A percentile compares a stretch with the other conserved stretches of the same genome.
These are phyloP conservation scores for Hyaloperonospora brassicae DNA, from an alignment of 352 stramenopile species.

Conservation along the genomic window DNA sequence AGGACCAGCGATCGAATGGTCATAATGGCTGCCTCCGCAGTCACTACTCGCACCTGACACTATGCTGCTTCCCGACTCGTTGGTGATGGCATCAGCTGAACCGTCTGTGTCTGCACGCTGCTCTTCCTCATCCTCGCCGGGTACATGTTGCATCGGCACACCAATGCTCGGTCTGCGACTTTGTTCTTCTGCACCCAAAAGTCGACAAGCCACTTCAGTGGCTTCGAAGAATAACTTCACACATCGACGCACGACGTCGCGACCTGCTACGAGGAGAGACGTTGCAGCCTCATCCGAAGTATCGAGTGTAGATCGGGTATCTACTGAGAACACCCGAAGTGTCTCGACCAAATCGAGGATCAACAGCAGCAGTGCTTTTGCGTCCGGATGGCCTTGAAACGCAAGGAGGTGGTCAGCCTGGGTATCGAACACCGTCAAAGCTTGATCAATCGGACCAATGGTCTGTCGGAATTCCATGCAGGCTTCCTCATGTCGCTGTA, in stretches of 20 bases:
- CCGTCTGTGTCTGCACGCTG: slow-evolving; percentile 6
- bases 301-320: background rate
- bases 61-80: slow-evolving; percentile 11
- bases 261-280: slow-evolving; percentile 24
- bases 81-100: background rate
- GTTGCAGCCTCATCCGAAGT: background rate
- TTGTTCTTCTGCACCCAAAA: slow-evolving; percentile 29
- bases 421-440: slow-evolving; percentile 24
- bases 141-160: slow-evolving; percentile 3
- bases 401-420: slow-evolving; percentile 12
- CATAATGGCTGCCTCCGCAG: slow-evolving; percentile 7
- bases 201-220: slow-evolving; percentile 48
- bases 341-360: slow-evolving; percentile 25
- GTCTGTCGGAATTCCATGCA: slow-evolving; percentile 27
- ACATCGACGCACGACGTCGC: slow-evolving; percentile 36
- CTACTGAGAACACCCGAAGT: slow-evolving; percentile 11
- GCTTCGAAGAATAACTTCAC: slow-evolving; percentile 62
- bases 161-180: slow-evolving; percentile 1
- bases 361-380: slow-evolving; percentile 14
- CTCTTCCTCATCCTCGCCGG: slow-evolving; percentile 14
- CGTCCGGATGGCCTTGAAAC: background rate
- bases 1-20: slow-evolving; percentile 1
- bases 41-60: slow-evolving; percentile 14
- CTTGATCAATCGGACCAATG: slow-evolving; percentile 29
- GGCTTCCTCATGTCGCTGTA: slow-evolving; percentile 43